These are phyloP conservation scores for Globisporangium irregulare DNA, from an alignment of 352 stramenopile species.

Conservation along the genomic window DNA sequence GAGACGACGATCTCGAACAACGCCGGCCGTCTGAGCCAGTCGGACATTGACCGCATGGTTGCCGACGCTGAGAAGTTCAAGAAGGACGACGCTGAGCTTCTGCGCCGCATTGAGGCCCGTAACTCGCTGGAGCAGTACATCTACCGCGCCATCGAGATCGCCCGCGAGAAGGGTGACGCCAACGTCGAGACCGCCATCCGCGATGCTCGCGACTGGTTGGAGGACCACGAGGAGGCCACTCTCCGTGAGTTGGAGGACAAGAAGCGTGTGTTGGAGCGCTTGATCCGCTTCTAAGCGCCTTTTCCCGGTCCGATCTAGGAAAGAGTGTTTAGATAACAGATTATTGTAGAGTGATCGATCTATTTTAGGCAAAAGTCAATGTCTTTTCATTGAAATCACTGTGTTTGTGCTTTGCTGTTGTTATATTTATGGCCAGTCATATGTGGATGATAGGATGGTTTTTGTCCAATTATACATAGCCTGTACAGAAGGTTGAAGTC, in stretches of 20 bases:
- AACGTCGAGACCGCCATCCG: constrained; percentile 78
- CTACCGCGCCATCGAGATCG: constrained; percentile 68
- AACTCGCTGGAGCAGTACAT: constrained; percentile 25
- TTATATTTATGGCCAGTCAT: no score
- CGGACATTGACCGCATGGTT: constrained; percentile 49
- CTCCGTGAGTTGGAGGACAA: constrained; percentile 95
- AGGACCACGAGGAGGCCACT: constrained; percentile 83
- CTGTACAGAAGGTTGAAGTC: not conserved
- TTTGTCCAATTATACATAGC: not conserved
- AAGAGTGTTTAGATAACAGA: constrained; percentile 6
- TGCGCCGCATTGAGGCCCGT: constrained; percentile 3
- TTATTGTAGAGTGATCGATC: constrained; percentile 17
- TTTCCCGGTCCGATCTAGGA: not conserved
- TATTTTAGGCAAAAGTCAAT: constrained; percentile 14
- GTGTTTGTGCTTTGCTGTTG: not conserved
- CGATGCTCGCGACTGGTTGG: constrained; percentile 87
- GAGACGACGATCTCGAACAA: constrained; percentile 79
- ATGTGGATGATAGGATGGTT: no score
- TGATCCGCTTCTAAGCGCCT: constrained; percentile 58
- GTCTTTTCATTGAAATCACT: constrained; percentile 5
- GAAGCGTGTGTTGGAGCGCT: constrained; percentile 80
- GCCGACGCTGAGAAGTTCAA: constrained; percentile 4
- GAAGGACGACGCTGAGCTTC: constrained; percentile 8
- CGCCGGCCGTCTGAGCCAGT: constrained; percentile 60
- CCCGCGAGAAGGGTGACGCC: constrained; percentile 62